Percentiles rank a stretch among this genome's conserved stretches.
Evolutionary conservation across 23 red algal species (phyloP).

Genomic region (Agarophyton chilense): DNA sequence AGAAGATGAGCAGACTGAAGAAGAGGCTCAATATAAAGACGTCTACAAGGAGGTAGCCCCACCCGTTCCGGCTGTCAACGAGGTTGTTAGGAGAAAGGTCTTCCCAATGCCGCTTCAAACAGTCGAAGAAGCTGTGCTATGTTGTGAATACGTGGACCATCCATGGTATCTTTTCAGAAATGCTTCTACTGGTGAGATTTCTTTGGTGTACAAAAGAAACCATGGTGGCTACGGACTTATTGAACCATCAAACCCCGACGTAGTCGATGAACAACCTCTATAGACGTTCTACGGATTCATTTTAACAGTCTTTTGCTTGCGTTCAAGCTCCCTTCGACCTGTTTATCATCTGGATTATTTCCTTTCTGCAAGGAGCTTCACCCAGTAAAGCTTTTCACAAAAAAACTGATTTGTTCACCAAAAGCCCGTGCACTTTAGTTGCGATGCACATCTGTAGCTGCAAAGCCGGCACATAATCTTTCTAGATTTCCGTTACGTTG

Average conservation of each 20-base stretch:
- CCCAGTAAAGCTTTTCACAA: not conserved
- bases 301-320: slow-evolving; percentile 9
- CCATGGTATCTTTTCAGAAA: slow-evolving; percentile 96
- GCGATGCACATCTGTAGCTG: not conserved
- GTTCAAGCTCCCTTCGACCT: not conserved
- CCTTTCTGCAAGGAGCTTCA: not conserved
- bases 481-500: too few species aligned
- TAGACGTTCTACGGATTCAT: not conserved
- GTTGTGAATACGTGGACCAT: slow-evolving; percentile 91
- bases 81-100: slow-evolving; percentile 75
- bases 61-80: slow-evolving; percentile 52
- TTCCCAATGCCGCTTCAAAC: slow-evolving; percentile 87
- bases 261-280: slow-evolving; percentile 48
- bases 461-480: too few species aligned
- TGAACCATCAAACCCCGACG: slow-evolving; percentile 67
- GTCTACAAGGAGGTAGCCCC: not conserved
- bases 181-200: slow-evolving; percentile 78
- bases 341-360: not conserved
- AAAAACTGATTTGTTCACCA: not conserved
- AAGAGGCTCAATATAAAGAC: slow-evolving; percentile 38
- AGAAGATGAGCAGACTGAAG: slow-evolving; percentile 33
- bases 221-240: slow-evolving; percentile 94
- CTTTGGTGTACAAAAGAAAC: slow-evolving; percentile 88
- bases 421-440: not conserved
- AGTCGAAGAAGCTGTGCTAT: slow-evolving; percentile 87